These are phyloP conservation scores for Xylaria sp. DNA, from an alignment of 2,329 filamentous ascomycete genomes.

Conservation along the genomic window DNA sequence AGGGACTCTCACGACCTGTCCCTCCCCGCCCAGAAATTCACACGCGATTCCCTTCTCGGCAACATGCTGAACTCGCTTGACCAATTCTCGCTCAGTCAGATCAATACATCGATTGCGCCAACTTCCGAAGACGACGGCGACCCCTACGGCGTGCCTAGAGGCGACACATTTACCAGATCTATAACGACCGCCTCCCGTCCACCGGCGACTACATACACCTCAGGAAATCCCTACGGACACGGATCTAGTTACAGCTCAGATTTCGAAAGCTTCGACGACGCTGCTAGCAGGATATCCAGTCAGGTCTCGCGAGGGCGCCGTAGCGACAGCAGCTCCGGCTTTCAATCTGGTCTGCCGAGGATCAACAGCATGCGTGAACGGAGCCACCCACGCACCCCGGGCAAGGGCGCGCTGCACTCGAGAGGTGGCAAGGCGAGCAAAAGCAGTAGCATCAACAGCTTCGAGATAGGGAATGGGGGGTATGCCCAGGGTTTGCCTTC, in stretches of 20 bases:
- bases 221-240: constrained; percentile 43
- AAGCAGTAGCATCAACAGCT: constrained; percentile 69
- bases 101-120: constrained; percentile 41
- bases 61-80: constrained; percentile 96
- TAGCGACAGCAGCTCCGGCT: constrained; percentile 82
- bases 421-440: constrained; percentile 71
- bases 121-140: constrained; percentile 47
- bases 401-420: constrained; percentile 54
- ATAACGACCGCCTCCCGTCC: constrained; percentile 38
- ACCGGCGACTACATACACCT: constrained; percentile 29
- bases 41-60: constrained; percentile 89
- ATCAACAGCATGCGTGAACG: constrained; percentile 67
- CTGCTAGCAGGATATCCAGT: constrained; percentile 57
- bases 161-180: constrained; percentile 37
- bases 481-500: constrained; percentile 62
- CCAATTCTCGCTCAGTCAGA: constrained; percentile 69
- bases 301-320: constrained; percentile 64
- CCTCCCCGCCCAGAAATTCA: constrained; percentile 74
- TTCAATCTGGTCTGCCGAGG: constrained; percentile 62
- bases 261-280: constrained; percentile 60
- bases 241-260: constrained; percentile 67
- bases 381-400: constrained; percentile 45
- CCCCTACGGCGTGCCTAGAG: constrained; percentile 34
- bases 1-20: constrained; percentile 84
- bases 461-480: constrained; percentile 63